Base-by-base conservation (phyloP, 768 basidiomycete genomes). In the Phaeotremella fagi region DNA sequence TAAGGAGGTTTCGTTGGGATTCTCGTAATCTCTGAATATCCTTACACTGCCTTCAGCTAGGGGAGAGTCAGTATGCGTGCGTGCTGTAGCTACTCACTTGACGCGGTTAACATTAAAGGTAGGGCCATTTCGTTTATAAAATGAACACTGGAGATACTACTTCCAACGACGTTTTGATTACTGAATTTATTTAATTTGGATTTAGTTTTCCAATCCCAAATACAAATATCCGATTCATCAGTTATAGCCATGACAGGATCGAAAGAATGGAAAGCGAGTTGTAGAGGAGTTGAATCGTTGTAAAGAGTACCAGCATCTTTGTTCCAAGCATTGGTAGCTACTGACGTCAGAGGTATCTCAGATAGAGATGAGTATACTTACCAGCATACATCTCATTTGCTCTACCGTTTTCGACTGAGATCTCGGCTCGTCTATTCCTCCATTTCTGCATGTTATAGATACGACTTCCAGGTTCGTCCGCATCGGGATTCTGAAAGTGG, bases 61-160 rank as follows among this genome's bases (percentile, higher is more conserved):
- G 20, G 26, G 36, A 37, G 9, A 23, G 12, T 26, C 3, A 22
- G 22, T 24, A 15, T 14, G 20, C 16, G 7, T 6, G 16, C 18
- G 16, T 20, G 41, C 41, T 14, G 28, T 41, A 49, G 33, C 2
- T 25, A 75, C 84, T 54, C 63, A 90, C 90, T 83, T 57, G 94
- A 87, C 3, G 85, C 90, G 24, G 87, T 85, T 49, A 98, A 74
- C 48, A 98, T 83, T 41, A 97, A 84, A 1, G 90, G 90, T 7
- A 88, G 87, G 14, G 90, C 86, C 52, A 95, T 90, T 75, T 99
- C 89, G 71, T 99, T 97, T 73, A 98, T 89, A 68, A 97, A 85
- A 50, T 90, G 83, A 20, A 97, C 76, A 1, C 87, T 85, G 0
- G 95, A 92, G 52, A 97, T 87, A 50, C 82, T 85, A 3, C 86